Evolutionary conservation across 345 rosid species (phyloP), one percentile per base, ranked within the genome.

Genomic region (Streptanthus diversifolius): DNA sequence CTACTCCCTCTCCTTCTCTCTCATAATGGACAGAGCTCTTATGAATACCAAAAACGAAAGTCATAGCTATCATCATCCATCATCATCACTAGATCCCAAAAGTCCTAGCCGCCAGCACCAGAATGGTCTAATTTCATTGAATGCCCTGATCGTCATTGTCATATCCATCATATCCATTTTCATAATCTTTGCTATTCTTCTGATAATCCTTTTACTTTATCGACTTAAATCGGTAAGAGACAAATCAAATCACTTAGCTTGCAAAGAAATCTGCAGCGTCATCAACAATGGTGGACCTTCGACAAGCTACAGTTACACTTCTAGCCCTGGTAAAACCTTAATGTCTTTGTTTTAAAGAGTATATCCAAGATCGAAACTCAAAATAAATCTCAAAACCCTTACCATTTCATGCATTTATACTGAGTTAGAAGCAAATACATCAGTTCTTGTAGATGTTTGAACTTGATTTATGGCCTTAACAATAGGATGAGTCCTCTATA

Each of bases 301-400:
- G 54, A 58, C 86, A 27, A 73, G 70, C 39, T 76, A 76, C 73
- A 80, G 82, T 76, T 67, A 65, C 71, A 80, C 79, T 33, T 81
- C 84, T 39, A 90, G 97, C 76, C 97, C 98, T 71, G 97, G 98
- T 90, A 83, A 80, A 9, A 19, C 21, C 25, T 52, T 18, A 25
- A 8, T 1, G 15, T 25, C 8, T 41, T 41, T 40, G 0, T 39
- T 39, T 39, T 39, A 12, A 4, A 39, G 4, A 25, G 27, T 25
- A 25, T 40, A 14, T 13, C 17, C 5, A 13, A 2, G 19, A 6
- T 3, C 3, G 9, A 43, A n/a, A 43, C 9, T n/a, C 8, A 4
- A 11, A 14, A 2, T 39, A 39, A 39, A 12, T 5, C 12, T 14
- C 44, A 14, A 5, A 14, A 4, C 15, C n/a, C 47, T n/a, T 41